phyloP scores from a whole-genome alignment of 495 filamentous ascomycete genomes.

The Aspergillus sclerotioniger region DNA sequence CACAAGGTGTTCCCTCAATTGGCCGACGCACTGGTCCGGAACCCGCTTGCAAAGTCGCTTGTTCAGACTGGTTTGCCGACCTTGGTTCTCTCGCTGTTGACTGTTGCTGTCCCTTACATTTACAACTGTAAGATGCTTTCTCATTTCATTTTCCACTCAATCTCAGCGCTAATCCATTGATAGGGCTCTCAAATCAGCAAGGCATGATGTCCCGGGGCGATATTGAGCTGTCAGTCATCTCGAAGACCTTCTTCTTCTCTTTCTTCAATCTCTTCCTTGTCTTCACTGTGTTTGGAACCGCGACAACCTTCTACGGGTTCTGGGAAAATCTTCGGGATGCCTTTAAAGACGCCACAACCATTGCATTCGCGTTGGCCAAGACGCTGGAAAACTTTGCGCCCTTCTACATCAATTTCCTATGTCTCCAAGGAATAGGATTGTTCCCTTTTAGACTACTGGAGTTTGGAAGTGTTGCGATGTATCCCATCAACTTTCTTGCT shows the following conservation, averaged over 20 bases:
- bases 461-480: conserved; percentile 80
- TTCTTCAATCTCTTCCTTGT: conserved; percentile 99
- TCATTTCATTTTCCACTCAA: not conserved
- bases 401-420: conserved; percentile 94
- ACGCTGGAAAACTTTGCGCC: conserved; percentile 69
- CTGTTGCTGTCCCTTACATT: conserved; percentile 84
- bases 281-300: conserved; percentile 88
- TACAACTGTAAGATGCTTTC: conserved; percentile 69
- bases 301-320: conserved; percentile 65
- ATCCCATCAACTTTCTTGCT: conserved; percentile 73
- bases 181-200: conserved; percentile 78
- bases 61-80: conserved; percentile 89
- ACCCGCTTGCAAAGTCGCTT: conserved; percentile 68
- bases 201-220: conserved; percentile 94
- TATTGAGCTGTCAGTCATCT: conserved; percentile 91
- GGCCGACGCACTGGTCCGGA: conserved; percentile 60
- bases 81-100: conserved; percentile 76
- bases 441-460: conserved; percentile 92
- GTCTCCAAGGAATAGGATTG: conserved; percentile 86
- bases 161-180: not conserved
- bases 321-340: conserved; percentile 67
- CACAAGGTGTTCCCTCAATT: conserved; percentile 68
- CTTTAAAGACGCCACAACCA: conserved; percentile 71
- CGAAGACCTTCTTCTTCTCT: conserved; percentile 99
- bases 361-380: conserved; percentile 71